A percentile compares a stretch with the other conserved stretches of the same genome.
Conservation (phyloP, 1,284 basidiomycete species). For the Rhodotorula sp. region DNA sequence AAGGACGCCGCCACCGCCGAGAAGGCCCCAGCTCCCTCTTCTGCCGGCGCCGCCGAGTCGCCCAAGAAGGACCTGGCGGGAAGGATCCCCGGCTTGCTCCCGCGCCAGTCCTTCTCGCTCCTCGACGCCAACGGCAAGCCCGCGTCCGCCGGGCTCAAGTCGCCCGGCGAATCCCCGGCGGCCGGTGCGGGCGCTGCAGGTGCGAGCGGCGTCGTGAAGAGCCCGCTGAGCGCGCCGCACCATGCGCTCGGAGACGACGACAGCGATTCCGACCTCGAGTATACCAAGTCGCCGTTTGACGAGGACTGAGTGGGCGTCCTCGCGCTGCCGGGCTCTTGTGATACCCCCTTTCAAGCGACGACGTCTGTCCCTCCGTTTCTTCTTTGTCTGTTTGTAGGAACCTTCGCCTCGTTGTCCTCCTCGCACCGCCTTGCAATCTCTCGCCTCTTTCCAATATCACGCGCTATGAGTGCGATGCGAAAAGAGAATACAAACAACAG, state of each 20-base stretch:
- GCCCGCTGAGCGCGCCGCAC: slow-evolving; percentile 5
- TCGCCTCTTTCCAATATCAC: too few species aligned
- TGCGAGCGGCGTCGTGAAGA: neutral
- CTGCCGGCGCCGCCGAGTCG: neutral
- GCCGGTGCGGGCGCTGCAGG: neutral
- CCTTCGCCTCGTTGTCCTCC: too few species aligned
- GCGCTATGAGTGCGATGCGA: too few species aligned
- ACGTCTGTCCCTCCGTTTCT: too few species aligned
- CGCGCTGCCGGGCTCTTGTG: neutral
- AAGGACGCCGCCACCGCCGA: neutral
- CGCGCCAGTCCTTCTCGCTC: slow-evolving; percentile 34
- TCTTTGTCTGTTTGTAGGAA: too few species aligned
- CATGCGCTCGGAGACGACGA: slow-evolving; percentile 23
- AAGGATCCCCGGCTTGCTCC: slow-evolving; percentile 34
- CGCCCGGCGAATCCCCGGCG: neutral
- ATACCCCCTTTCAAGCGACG: neutral
- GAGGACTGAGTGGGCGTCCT: slow-evolving; percentile 25
- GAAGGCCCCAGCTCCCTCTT: neutral
- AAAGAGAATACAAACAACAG: neutral
- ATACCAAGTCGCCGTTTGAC: slow-evolving; percentile 35
- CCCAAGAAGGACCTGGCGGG: slow-evolving; percentile 17
- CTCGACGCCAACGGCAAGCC: slow-evolving; percentile 29
- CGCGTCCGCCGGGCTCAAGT: neutral
- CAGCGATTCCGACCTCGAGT: slow-evolving; percentile 31
- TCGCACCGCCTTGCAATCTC: too few species aligned